Conservation (phyloP, 306 rosid genomes). For the Echinosophora koreensis region DNA sequence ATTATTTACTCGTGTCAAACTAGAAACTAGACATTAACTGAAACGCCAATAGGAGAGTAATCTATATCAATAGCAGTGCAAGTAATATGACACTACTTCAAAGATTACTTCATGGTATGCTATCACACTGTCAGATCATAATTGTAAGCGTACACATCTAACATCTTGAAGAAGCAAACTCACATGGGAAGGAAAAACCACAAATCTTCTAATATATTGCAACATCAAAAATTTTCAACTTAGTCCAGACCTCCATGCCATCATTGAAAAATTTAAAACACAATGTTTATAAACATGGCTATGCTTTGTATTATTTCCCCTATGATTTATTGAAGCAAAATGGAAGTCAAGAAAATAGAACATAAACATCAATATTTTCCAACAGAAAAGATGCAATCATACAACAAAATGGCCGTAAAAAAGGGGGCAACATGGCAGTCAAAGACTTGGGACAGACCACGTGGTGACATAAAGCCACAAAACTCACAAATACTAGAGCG, state of each 20-base stretch:
- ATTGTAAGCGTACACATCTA: neutral
- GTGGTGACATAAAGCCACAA: neutral
- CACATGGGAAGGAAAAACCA: slow-evolving; percentile 5
- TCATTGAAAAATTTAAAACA: too few relatives aligned
- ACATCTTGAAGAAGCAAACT: neutral
- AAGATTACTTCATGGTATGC: neutral
- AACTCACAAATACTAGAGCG: neutral
- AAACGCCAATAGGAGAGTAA: neutral
- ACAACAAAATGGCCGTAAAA: neutral
- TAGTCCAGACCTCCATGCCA: neutral
- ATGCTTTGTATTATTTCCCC: slow-evolving; percentile 2
- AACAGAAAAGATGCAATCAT: neutral
- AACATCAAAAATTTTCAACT: neutral
- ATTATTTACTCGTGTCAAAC: neutral
- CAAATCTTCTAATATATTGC: slow-evolving; percentile 1
- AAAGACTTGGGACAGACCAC: neutral
- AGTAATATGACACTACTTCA: neutral
- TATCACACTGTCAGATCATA: neutral
- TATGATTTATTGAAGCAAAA: neutral
- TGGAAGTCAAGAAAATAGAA: neutral
- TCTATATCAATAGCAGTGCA: slow-evolving; percentile 1
- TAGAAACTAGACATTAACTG: neutral
- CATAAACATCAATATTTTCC: slow-evolving; percentile 7
- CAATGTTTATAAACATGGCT: neutral
- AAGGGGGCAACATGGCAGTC: neutral